Conservation (phyloP, 805 yeast species). For the Cyberlindnera xishuangbannaensis region DNA sequence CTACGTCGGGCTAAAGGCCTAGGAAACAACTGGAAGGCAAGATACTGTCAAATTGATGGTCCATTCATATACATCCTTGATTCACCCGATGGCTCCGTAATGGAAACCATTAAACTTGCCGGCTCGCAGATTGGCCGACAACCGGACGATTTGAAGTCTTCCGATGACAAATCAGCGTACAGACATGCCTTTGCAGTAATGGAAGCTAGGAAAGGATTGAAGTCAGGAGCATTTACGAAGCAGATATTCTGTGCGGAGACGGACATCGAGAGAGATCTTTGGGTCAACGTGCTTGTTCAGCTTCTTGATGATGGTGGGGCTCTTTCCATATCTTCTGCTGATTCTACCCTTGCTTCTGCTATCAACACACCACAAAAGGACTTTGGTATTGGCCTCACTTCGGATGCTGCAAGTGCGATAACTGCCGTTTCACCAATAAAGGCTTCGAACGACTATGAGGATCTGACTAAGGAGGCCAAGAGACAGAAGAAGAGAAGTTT, state of each 20-base stretch:
- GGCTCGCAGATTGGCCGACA: conserved; percentile 56
- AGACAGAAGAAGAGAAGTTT: conserved; percentile 50
- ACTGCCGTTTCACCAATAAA: conserved; percentile 6
- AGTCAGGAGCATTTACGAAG: conserved; percentile 32
- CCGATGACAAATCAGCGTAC: conserved; percentile 29
- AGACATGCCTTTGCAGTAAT: conserved; percentile 56
- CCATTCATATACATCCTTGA: conserved; percentile 54
- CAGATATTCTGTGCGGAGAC: conserved; percentile 77
- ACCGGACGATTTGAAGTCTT: conserved; percentile 22
- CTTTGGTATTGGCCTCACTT: not conserved
- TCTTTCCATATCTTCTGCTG: conserved; percentile 7
- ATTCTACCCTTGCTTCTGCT: conserved; percentile 2
- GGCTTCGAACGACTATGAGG: conserved; percentile 11
- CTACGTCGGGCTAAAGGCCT: conserved; percentile 60
- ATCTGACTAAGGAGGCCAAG: conserved; percentile 32
- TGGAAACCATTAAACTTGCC: conserved; percentile 46
- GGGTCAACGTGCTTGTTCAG: conserved; percentile 50
- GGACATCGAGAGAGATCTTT: conserved; percentile 65
- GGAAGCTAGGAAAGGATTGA: conserved; percentile 35
- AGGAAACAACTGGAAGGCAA: conserved; percentile 59
- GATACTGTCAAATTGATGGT: conserved; percentile 64
- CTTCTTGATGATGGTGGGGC: conserved; percentile 22
- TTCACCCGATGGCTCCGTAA: conserved; percentile 43
- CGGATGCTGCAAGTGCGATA: conserved; percentile 1
- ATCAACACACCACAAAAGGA: conserved; percentile 6